A percentile compares a stretch with the other conserved stretches of the same genome.
Conservation (phyloP, 106 monocot genomes). For the Amphibolis antarctica region DNA sequence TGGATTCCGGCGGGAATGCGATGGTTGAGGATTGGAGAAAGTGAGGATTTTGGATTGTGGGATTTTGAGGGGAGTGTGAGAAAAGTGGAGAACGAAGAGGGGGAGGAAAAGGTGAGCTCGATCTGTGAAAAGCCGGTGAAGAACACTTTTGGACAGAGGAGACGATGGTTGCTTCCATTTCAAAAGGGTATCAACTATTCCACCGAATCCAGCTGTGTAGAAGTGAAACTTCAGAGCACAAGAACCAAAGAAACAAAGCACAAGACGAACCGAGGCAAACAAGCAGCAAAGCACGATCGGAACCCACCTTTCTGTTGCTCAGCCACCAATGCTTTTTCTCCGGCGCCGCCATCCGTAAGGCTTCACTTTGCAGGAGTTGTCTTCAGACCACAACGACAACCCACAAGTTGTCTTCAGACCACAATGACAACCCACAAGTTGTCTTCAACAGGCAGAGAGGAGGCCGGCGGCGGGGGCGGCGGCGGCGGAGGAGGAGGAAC, state of each 20-base stretch:
- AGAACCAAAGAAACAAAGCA: neutral
- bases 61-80: neutral
- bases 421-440: too few species aligned
- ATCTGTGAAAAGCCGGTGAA: neutral
- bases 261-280: slow-evolving; percentile 5
- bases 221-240: neutral
- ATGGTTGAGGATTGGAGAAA: neutral
- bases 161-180: neutral
- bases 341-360: slow-evolving; percentile 17
- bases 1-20: neutral
- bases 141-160: neutral
- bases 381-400: neutral
- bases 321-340: slow-evolving; percentile 84
- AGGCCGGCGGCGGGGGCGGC: too few species aligned
- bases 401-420: neutral
- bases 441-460: too few species aligned
- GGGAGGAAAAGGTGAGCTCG: neutral
- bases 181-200: neutral
- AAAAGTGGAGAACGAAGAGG: neutral
- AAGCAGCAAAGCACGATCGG: too few species aligned
- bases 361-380: neutral
- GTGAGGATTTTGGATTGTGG: neutral
- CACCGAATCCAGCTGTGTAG: neutral
- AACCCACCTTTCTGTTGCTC: slow-evolving; percentile 47
- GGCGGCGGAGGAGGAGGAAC: too few species aligned